Evolutionary conservation across 2,329 filamentous ascomycete genomes (phyloP).

Genomic region (Aspergillus phoenicis): DNA sequence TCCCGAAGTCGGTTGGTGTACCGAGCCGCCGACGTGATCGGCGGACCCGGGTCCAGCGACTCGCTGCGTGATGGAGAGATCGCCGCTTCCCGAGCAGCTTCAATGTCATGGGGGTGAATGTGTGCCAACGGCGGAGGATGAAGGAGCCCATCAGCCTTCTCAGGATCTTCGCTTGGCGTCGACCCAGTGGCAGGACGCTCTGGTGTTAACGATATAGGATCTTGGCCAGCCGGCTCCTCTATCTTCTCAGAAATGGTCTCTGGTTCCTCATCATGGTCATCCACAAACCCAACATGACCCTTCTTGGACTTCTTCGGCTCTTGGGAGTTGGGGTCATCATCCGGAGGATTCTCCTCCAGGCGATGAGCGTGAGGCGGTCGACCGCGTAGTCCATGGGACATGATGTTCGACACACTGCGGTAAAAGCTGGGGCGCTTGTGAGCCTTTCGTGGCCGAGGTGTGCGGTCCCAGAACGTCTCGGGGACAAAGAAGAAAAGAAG

Average conservation of each 20-base stretch:
- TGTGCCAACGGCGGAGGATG: constrained; percentile 15
- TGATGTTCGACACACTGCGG: constrained; percentile 42
- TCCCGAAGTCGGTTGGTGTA: constrained; percentile 74
- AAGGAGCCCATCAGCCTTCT: constrained; percentile 20
- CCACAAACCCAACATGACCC: constrained; percentile 61
- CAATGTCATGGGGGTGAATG: constrained; percentile 29
- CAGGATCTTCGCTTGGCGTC: constrained; percentile 6
- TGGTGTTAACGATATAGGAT: background rate
- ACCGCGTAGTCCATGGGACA: constrained; percentile 39
- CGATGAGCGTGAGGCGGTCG: constrained; percentile 30
- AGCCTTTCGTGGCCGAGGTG: constrained; percentile 58
- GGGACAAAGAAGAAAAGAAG: constrained; percentile 89
- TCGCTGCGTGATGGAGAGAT: constrained; percentile 36
- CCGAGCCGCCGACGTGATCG: constrained; percentile 33
- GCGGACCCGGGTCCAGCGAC: constrained; percentile 33
- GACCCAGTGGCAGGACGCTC: constrained; percentile 7
- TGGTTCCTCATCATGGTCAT: constrained; percentile 30
- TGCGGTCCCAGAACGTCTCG: constrained; percentile 93
- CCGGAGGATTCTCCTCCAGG: constrained; percentile 18
- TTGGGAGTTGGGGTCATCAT: constrained; percentile 13
- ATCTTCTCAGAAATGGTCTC: constrained; percentile 21
- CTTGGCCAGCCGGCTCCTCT: constrained; percentile 12
- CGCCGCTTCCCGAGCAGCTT: constrained; percentile 25
- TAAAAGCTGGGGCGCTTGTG: constrained; percentile 39
- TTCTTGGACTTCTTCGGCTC: constrained; percentile 37